These are phyloP conservation scores for Mucor piriformis DNA, from an alignment of 371 early-diverging fungal genomes.

Conservation along the genomic window DNA sequence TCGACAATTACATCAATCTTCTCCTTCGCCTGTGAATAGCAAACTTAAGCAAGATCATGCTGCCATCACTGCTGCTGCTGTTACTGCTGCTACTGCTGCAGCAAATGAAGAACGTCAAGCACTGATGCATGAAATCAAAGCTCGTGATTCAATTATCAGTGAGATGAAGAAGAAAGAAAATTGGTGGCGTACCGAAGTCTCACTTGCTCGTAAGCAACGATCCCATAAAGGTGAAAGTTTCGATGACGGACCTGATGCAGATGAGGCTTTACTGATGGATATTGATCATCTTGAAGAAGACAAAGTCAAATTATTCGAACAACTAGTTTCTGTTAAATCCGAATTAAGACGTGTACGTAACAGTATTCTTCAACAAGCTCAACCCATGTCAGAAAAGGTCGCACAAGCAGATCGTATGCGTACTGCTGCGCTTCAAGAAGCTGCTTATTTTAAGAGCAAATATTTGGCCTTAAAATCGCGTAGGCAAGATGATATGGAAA, in stretches of 20 bases:
- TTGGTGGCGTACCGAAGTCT: conserved; percentile 60
- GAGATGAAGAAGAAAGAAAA: conserved; percentile 57
- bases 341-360: conserved; percentile 50
- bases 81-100: background rate
- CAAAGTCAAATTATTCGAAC: conserved; percentile 49
- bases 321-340: conserved; percentile 43
- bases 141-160: conserved; percentile 41
- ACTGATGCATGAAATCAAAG: conserved; percentile 42
- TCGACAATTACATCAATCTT: conserved; percentile 6
- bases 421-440: conserved; percentile 62
- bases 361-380: conserved; percentile 56
- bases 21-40: conserved; percentile 2
- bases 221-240: conserved; percentile 20
- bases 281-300: conserved; percentile 36
- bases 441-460: conserved; percentile 63
- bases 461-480: conserved; percentile 35
- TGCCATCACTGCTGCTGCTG: background rate
- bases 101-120: conserved; percentile 24
- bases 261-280: conserved; percentile 39
- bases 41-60: background rate
- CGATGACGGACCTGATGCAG: conserved; percentile 40
- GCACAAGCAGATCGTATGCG: conserved; percentile 58
- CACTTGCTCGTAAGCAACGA: conserved; percentile 43
- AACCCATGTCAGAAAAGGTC: conserved; percentile 53
- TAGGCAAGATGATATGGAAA: conserved; percentile 39